Percentiles rank a stretch among this genome's conserved stretches.
phyloP scores from a whole-genome alignment of 768 basidiomycete genomes.

The Leucogyrophana mollusca region DNA sequence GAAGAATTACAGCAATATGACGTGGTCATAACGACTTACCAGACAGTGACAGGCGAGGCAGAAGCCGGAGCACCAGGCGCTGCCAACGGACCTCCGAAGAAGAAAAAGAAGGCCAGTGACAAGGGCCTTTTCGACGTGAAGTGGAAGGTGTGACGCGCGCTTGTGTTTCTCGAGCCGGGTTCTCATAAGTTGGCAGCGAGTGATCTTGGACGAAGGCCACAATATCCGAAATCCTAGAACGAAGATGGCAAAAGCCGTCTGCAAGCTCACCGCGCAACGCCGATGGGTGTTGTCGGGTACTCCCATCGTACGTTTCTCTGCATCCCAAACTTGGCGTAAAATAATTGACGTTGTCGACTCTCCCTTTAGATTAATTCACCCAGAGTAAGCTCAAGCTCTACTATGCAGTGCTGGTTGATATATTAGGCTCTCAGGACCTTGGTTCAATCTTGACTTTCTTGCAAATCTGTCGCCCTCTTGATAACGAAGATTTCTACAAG shows the following conservation, averaged over 20 bases:
- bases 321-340: no score
- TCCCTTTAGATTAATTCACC: conserved; percentile 71
- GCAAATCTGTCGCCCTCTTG: conserved; percentile 80
- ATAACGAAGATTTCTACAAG: conserved; percentile 82
- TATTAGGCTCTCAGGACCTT: conserved; percentile 58
- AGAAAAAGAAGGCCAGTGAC: conserved; percentile 55
- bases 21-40: conserved; percentile 83
- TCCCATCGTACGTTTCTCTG: conserved; percentile 77
- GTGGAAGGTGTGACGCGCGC: conserved; percentile 66
- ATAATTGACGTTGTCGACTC: conserved; percentile 5
- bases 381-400: conserved; percentile 37
- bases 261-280: conserved; percentile 60
- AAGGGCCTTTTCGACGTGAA: conserved; percentile 62
- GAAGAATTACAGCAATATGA: conserved; percentile 67
- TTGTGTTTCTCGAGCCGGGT: not conserved
- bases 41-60: conserved; percentile 61
- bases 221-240: conserved; percentile 83
- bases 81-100: conserved; percentile 33
- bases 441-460: conserved; percentile 86
- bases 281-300: conserved; percentile 85
- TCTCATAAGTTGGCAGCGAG: conserved; percentile 41
- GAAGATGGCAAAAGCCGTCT: conserved; percentile 75
- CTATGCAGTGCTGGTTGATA: not conserved
- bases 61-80: conserved; percentile 17
- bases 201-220: conserved; percentile 90